Percentiles rank a stretch among this genome's conserved stretches.
These are phyloP conservation scores for Peronospora belbahrii DNA, from an alignment of 352 stramenopile genomes.

Conservation along the genomic window DNA sequence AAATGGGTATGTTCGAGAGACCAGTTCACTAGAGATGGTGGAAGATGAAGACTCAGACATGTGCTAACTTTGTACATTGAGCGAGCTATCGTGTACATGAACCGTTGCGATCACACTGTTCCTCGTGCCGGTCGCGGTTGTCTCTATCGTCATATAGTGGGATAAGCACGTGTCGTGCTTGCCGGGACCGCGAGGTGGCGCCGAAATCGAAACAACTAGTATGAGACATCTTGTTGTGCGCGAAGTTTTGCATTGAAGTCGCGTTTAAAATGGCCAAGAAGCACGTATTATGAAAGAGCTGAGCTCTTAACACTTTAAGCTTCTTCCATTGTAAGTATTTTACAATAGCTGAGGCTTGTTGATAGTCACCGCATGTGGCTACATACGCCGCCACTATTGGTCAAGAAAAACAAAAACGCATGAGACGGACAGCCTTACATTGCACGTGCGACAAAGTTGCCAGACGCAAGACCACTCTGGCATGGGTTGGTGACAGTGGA, in stretches of 20 bases:
- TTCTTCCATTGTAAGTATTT: too few relatives aligned
- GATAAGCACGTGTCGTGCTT: conserved; percentile 19
- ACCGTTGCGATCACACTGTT: conserved; percentile 46
- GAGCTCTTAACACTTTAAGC: not conserved
- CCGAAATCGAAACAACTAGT: conserved; percentile 27
- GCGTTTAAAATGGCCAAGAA: conserved; percentile 3
- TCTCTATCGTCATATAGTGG: conserved; percentile 25
- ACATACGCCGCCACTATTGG: too few relatives aligned
- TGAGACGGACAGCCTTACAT: too few relatives aligned
- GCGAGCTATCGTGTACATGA: conserved; percentile 41
- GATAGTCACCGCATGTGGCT: too few relatives aligned
- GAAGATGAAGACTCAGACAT: conserved; percentile 15
- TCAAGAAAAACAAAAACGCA: too few relatives aligned
- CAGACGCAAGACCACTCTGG: conserved; percentile 8
- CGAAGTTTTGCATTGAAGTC: not conserved
- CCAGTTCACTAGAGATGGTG: conserved; percentile 25
- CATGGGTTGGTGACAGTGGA: not conserved
- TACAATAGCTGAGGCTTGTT: too few relatives aligned
- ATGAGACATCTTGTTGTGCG: not conserved
- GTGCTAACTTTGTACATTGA: conserved; percentile 46
- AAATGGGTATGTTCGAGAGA: conserved; percentile 11
- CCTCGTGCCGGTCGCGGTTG: conserved; percentile 41
- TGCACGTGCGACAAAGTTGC: too few relatives aligned
- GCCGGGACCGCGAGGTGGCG: conserved; percentile 56
- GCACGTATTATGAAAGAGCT: not conserved